These are phyloP conservation scores for Tephrocybe sp. DNA, from an alignment of 768 basidiomycete genomes.

Conservation along the genomic window DNA sequence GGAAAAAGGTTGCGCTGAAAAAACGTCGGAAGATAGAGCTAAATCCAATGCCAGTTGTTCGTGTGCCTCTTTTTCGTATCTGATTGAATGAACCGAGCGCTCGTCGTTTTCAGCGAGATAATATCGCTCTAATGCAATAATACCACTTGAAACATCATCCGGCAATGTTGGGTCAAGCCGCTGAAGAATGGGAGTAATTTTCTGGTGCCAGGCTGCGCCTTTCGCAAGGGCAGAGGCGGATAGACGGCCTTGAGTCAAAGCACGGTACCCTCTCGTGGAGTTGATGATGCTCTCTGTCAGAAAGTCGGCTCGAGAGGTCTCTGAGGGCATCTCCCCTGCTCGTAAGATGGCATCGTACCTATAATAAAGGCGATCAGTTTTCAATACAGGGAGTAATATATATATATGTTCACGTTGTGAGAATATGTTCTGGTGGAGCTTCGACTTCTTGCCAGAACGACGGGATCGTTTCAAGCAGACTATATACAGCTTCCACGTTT, in stretches of 20 bases:
- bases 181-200: conserved; percentile 44
- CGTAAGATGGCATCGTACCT: conserved; percentile 67
- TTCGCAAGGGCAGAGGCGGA: conserved; percentile 34
- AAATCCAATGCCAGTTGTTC: conserved; percentile 67
- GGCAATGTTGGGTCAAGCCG: conserved; percentile 38
- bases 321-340: conserved; percentile 44
- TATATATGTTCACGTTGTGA: conserved; percentile 53
- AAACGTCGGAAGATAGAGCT: conserved; percentile 54
- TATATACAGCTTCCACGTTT: conserved; percentile 39
- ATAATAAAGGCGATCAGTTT: not conserved
- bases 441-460: conserved; percentile 55
- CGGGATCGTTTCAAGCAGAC: conserved; percentile 52
- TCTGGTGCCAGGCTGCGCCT: conserved; percentile 52
- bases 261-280: conserved; percentile 50
- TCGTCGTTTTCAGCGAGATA: conserved; percentile 38
- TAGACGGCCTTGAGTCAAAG: conserved; percentile 47
- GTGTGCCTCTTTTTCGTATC: conserved; percentile 51
- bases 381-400: not conserved
- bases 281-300: conserved; percentile 52
- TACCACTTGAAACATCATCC: conserved; percentile 29
- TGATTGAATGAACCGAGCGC: conserved; percentile 36
- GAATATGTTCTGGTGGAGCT: conserved; percentile 44
- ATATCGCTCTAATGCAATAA: conserved; percentile 40
- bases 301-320: conserved; percentile 52
- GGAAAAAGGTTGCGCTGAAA: conserved; percentile 42